A percentile compares a stretch with the other conserved stretches of the same genome.
Conservation (phyloP, 768 basidiomycete genomes). For the Leccinum variicolor region DNA sequence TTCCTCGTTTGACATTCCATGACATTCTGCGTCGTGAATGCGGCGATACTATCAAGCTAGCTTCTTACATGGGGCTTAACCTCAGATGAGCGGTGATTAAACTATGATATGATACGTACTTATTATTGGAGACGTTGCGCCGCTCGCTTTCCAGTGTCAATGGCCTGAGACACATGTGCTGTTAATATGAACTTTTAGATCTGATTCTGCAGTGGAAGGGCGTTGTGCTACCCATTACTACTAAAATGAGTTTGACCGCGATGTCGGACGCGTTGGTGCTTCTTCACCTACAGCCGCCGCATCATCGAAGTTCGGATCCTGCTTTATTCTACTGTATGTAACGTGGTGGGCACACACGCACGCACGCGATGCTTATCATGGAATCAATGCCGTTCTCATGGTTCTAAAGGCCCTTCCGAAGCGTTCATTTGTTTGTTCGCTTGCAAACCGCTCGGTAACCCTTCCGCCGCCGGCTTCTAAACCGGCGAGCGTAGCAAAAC, state of each 20-base stretch:
- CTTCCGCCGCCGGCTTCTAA: not conserved
- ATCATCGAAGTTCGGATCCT: not conserved
- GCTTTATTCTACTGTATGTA: not conserved
- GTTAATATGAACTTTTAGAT: not conserved
- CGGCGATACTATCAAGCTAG: not conserved
- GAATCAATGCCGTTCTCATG: not conserved
- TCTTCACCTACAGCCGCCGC: not conserved
- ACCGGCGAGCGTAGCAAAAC: not conserved
- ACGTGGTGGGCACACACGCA: not conserved
- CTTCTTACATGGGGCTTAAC: not conserved
- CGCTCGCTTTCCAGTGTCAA: not conserved
- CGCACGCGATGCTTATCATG: too few relatives aligned
- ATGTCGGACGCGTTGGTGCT: not conserved
- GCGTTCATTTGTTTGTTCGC: not conserved
- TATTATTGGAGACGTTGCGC: not conserved
- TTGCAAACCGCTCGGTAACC: not conserved
- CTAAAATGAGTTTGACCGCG: not conserved
- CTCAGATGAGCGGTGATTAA: not conserved
- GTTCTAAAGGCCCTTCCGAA: not conserved
- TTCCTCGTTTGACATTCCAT: not conserved
- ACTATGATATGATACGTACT: not conserved
- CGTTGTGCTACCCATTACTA: not conserved
- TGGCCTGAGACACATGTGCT: not conserved
- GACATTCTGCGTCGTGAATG: not conserved
- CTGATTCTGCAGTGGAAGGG: not conserved